Percentiles rank a stretch among this genome's conserved stretches.
These are phyloP conservation scores for Sclerospora graminicola DNA, from an alignment of 352 stramenopile genomes.

Conservation along the genomic window DNA sequence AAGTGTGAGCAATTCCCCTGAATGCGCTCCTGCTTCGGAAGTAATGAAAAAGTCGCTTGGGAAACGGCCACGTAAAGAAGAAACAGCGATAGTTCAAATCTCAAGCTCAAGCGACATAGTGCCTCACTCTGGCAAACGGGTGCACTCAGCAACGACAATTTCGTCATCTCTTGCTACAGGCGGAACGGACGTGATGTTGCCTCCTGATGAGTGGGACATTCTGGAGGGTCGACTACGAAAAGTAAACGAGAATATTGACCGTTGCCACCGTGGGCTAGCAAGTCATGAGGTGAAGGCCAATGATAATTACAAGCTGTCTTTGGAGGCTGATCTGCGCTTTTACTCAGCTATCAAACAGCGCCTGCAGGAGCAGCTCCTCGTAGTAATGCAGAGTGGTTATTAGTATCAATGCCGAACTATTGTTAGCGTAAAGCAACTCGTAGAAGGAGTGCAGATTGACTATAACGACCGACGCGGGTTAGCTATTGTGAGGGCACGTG, in stretches of 20 bases:
- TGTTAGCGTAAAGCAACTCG: no score
- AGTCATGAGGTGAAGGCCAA: slow-evolving; percentile 34
- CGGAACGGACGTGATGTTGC: slow-evolving; percentile 28
- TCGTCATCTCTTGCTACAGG: slow-evolving; percentile 37
- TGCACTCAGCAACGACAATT: slow-evolving; percentile 28
- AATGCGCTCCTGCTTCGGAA: background rate
- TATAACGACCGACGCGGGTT: no score
- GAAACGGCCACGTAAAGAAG: slow-evolving; percentile 28
- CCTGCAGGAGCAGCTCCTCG: slow-evolving; percentile 56
- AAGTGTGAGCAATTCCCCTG: slow-evolving; percentile 1
- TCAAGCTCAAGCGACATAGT: slow-evolving; percentile 31
- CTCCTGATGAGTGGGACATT: slow-evolving; percentile 58
- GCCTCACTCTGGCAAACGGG: slow-evolving; percentile 31
- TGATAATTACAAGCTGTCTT: slow-evolving; percentile 41
- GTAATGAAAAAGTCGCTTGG: slow-evolving; percentile 1
- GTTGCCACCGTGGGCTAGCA: slow-evolving; percentile 40
- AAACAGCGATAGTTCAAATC: slow-evolving; percentile 34
- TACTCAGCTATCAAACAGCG: slow-evolving; percentile 68
- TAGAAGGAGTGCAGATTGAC: no score
- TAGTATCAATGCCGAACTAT: no score
- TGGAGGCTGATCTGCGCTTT: slow-evolving; percentile 57
- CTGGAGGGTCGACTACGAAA: slow-evolving; percentile 49
- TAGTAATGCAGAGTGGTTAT: slow-evolving; percentile 58
- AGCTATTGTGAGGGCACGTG: no score
- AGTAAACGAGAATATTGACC: slow-evolving; percentile 60